phyloP scores from a whole-genome alignment of 805 yeast genomes.

The Naumovozyma baii region DNA sequence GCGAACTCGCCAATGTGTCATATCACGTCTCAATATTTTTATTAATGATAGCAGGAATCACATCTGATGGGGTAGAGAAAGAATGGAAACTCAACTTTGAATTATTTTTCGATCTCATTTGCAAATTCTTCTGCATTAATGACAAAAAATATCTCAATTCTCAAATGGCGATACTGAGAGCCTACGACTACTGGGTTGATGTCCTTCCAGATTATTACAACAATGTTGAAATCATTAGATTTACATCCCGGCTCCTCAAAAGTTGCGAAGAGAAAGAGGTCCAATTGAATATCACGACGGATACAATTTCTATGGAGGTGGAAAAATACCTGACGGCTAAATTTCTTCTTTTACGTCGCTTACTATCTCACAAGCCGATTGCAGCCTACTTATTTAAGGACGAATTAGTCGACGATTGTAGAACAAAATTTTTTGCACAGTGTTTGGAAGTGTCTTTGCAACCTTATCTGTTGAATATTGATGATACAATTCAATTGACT shows the following conservation, averaged over 20 bases:
- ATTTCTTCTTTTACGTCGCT: constrained; percentile 49
- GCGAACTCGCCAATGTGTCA: not conserved
- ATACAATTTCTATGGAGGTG: constrained; percentile 21
- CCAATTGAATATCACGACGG: constrained; percentile 3
- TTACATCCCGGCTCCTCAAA: constrained; percentile 12
- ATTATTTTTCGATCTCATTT: constrained; percentile 28
- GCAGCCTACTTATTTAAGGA: constrained; percentile 6
- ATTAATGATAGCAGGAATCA: constrained; percentile 34
- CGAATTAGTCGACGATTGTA: constrained; percentile 6
- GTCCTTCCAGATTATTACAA: constrained; percentile 26
- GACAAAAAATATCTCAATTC: constrained; percentile 44
- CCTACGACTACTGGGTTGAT: constrained; percentile 45
- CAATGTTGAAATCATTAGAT: constrained; percentile 12
- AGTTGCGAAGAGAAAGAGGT: constrained; percentile 18
- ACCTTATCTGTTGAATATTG: constrained; percentile 39
- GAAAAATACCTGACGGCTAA: constrained; percentile 51
- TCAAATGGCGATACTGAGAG: constrained; percentile 54
- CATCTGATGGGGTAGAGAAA: constrained; percentile 15
- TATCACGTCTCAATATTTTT: constrained; percentile 47
- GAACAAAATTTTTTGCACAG: constrained; percentile 32
- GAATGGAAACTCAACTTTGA: constrained; percentile 21
- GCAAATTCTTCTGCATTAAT: constrained; percentile 38
- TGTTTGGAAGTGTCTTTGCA: constrained; percentile 50
- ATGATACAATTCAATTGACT: constrained; percentile 43
- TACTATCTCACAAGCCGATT: constrained; percentile 34